Base-by-base conservation (phyloP, 2,329 filamentous ascomycete genomes). In the Ceratocystis albifundus region DNA sequence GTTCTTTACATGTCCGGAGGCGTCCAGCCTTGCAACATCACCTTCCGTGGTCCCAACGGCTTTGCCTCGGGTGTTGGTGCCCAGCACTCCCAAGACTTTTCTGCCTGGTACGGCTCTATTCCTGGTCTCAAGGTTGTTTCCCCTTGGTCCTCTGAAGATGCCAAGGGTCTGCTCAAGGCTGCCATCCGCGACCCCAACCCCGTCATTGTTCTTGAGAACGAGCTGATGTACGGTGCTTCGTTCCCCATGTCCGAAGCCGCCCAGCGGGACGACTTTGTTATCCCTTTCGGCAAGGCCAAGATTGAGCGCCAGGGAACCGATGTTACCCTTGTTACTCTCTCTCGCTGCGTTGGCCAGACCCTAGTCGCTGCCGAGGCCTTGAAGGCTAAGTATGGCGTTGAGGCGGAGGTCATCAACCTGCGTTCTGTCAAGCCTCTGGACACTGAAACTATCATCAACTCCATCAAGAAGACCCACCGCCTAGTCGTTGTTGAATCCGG, bases 1-100 rank as follows among this genome's bases (percentile, higher is more conserved):
- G 99, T 94, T 67, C 93, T 99, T 75, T 99, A 99, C 84, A 99
- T 99, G 94, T 97, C 94, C 70, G 94, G 94, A 74, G 94, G 94
- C 77, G 97, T 96, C 77, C 94, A 99, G 80, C 94, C 94, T 73
- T 99, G 94, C 82, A 97, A 97, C 82, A 93, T 99, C 79, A 97
- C 94, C 72, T 99, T 99, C 88, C 92, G 94, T 76, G 94, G 94
- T 65, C 94, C 94, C 79, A 99, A 99, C 80, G 94, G 94, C 74
- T 99, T 99, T 78, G 94, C 94, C 69, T 76, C 93, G 69, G 94
- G 94, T 84, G 94, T 99, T 73, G 94, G 81, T 70, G 94, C 94
- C 69, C 94, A 99, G 83, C 94, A 99, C 83, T 97, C 94, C 64
- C 94, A 99, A 81, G 94, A 99, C 77, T 99, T 95, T 83, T 90